Percentiles rank a stretch among this genome's conserved stretches.
These are phyloP conservation scores for Yarrowia divulgata DNA, from an alignment of 805 yeast genomes.

Conservation along the genomic window DNA sequence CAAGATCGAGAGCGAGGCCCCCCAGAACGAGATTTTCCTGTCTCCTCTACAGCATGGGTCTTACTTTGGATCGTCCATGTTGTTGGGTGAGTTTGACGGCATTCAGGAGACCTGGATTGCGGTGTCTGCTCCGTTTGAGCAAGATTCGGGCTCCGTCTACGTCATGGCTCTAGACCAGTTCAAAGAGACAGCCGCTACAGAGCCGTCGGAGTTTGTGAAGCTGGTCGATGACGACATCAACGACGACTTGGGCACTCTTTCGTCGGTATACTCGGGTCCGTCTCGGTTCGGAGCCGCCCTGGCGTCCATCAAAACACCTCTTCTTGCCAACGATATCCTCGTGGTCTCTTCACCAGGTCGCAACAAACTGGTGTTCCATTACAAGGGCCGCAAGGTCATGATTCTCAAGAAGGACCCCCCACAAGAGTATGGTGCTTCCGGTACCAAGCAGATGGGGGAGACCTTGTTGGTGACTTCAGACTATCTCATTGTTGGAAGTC, in stretches of 20 bases:
- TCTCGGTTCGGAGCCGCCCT: constrained; percentile 25
- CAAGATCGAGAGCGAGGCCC: constrained; percentile 3
- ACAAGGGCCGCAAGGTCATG: constrained; percentile 17
- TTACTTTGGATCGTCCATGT: constrained; percentile 58
- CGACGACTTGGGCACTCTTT: constrained; percentile 40
- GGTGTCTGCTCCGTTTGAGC: constrained; percentile 59
- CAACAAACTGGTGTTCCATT: constrained; percentile 25
- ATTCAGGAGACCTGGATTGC: constrained; percentile 55
- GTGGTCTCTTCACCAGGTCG: constrained; percentile 13
- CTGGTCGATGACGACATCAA: constrained; percentile 3
- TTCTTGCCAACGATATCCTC: constrained; percentile 16
- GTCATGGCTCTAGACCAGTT: constrained; percentile 32
- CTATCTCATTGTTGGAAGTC: constrained; percentile 24
- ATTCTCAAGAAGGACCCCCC: constrained; percentile 11
- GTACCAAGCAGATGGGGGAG: constrained; percentile 24
- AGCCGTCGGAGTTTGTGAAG: neutral
- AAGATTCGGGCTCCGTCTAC: constrained; percentile 10
- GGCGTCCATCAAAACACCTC: constrained; percentile 6
- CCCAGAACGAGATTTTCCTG: constrained; percentile 40
- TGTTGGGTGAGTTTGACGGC: constrained; percentile 55
- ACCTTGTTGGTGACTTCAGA: constrained; percentile 11
- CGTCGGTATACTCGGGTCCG: constrained; percentile 41
- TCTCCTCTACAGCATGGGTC: constrained; percentile 47
- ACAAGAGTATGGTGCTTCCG: neutral
- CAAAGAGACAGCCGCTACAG: constrained; percentile 5